Evolutionary conservation across 2,329 filamentous ascomycete genomes (phyloP).

Genomic region (Didymella arachidicola): DNA sequence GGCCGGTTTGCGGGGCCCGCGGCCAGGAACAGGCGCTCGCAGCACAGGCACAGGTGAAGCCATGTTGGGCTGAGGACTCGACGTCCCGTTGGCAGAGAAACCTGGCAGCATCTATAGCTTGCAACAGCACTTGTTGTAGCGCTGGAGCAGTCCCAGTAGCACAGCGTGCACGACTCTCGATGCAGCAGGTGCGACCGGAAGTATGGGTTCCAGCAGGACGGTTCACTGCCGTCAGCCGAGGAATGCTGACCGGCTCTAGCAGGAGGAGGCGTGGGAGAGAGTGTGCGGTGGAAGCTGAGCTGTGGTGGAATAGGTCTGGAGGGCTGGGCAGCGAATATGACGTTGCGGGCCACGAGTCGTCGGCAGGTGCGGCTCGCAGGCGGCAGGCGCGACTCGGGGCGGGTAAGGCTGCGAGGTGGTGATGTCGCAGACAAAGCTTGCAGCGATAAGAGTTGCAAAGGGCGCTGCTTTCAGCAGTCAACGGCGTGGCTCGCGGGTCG

Average conservation of each 20-base stretch:
- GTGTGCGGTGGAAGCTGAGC: not conserved
- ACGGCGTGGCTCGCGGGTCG: slow-evolving; percentile 30
- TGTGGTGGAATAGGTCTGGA: slow-evolving; percentile 15
- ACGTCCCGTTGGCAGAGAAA: slow-evolving; percentile 31
- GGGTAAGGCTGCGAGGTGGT: slow-evolving; percentile 18
- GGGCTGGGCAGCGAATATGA: slow-evolving; percentile 33
- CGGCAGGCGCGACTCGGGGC: slow-evolving; percentile 27
- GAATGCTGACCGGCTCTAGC: slow-evolving; percentile 35
- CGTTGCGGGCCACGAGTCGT: slow-evolving; percentile 40
- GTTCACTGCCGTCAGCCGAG: slow-evolving; percentile 44
- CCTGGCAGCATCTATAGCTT: slow-evolving; percentile 38
- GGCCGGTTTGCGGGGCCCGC: slow-evolving; percentile 72
- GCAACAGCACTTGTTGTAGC: not conserved
- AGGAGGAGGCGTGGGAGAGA: slow-evolving; percentile 10
- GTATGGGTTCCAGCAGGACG: slow-evolving; percentile 39
- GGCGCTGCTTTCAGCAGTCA: slow-evolving; percentile 11
- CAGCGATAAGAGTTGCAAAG: slow-evolving; percentile 4
- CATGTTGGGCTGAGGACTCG: slow-evolving; percentile 61
- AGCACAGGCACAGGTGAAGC: slow-evolving; percentile 81
- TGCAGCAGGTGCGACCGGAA: slow-evolving; percentile 19
- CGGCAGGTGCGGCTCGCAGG: slow-evolving; percentile 37
- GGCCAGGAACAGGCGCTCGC: slow-evolving; percentile 77
- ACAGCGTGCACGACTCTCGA: not conserved
- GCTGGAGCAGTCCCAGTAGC: slow-evolving; percentile 1
- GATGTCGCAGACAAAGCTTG: slow-evolving; percentile 9